phyloP scores from a whole-genome alignment of 1,284 basidiomycete genomes.

The Chiua sp. region DNA sequence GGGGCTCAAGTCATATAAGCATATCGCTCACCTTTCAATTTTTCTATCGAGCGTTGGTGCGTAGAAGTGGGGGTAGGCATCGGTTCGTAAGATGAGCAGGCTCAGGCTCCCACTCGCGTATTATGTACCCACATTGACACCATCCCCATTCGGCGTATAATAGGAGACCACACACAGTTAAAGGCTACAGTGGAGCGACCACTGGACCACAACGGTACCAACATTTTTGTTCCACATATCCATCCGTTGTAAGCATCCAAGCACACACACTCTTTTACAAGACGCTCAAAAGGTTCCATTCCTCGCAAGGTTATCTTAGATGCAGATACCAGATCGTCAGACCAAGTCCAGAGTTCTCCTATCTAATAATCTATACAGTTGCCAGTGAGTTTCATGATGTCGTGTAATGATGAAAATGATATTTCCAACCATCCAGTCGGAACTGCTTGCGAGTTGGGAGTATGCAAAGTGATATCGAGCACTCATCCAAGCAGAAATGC shows the following conservation, averaged over 20 bases:
- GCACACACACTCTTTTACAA: neutral
- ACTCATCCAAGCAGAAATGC: no score
- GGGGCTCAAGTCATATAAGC: neutral
- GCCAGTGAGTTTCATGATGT: no score
- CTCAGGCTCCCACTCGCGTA: constrained; percentile 16
- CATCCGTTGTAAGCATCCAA: no score
- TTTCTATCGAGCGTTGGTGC: constrained; percentile 25
- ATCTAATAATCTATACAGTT: no score
- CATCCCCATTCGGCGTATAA: constrained; percentile 13
- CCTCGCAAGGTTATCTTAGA: no score
- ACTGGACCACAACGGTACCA: neutral
- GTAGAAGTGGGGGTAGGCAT: constrained; percentile 28
- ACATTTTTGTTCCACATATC: neutral
- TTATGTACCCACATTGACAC: constrained; percentile 25
- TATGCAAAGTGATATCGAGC: no score
- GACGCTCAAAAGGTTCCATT: no score
- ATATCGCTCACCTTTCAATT: constrained; percentile 27
- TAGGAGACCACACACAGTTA: constrained; percentile 5
- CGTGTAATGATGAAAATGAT: no score
- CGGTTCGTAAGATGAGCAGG: constrained; percentile 9
- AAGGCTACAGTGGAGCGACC: neutral
- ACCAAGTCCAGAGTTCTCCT: no score
- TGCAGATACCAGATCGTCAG: no score
- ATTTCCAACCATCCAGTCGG: no score
- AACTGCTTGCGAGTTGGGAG: no score